phyloP scores from a whole-genome alignment of 805 yeast species.

The Myxozyma vanderwaltii region DNA sequence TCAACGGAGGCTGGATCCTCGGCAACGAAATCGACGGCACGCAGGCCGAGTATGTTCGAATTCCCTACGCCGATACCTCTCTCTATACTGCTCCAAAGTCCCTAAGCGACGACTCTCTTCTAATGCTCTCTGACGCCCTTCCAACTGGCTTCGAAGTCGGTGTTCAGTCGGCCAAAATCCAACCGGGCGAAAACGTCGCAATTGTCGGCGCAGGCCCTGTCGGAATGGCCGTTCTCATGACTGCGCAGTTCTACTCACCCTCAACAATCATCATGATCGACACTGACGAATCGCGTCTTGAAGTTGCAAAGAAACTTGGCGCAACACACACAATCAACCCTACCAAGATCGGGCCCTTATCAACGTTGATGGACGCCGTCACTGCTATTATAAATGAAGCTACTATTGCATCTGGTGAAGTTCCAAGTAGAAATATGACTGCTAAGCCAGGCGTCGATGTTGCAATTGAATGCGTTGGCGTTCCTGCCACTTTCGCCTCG shows the following conservation, averaged over 20 bases:
- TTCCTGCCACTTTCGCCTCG: conserved; percentile 23
- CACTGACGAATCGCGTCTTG: conserved; percentile 26
- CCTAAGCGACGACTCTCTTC: conserved; percentile 24
- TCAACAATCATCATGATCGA: conserved; percentile 31
- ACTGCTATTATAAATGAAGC: conserved; percentile 1
- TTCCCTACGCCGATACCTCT: conserved; percentile 58
- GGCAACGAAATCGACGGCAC: conserved; percentile 52
- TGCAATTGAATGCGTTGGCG: conserved; percentile 32
- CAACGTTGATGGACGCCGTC: conserved; percentile 19
- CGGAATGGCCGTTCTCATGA: conserved; percentile 27
- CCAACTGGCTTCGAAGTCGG: conserved; percentile 32
- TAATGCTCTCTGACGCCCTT: conserved; percentile 32
- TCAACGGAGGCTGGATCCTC: conserved; percentile 41
- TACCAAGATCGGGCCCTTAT: conserved; percentile 2
- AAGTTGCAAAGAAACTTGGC: conserved; percentile 23
- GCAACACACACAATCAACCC: conserved; percentile 27
- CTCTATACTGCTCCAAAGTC: conserved; percentile 49
- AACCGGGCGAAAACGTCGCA: conserved; percentile 27
- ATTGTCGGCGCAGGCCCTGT: conserved; percentile 31
- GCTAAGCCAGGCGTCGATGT: conserved; percentile 31
- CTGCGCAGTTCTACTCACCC: conserved; percentile 29
- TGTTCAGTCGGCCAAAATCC: conserved; percentile 19
- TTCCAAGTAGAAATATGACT: conserved; percentile 10
- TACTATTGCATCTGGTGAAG: conserved; percentile 2
- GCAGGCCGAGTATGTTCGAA: conserved; percentile 62